Conservation (phyloP, 2,329 filamentous ascomycete species). For the Ophiostoma australiae region DNA sequence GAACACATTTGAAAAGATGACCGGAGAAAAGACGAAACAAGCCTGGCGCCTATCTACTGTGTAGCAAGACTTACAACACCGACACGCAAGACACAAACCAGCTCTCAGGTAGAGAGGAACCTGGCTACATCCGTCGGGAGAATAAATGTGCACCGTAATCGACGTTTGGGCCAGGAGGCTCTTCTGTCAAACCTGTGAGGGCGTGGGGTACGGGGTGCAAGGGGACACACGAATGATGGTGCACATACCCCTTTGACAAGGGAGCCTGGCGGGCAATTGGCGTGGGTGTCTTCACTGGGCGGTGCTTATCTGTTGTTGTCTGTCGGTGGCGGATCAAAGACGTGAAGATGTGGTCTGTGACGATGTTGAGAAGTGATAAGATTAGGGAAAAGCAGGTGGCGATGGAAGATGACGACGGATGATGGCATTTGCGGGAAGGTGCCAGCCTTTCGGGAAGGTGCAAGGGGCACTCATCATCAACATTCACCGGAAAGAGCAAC, state of each 20-base stretch:
- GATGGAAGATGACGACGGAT: conserved; percentile 1
- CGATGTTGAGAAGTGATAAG: not conserved
- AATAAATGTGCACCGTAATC: not conserved
- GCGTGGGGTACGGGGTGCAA: not conserved
- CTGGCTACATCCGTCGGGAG: not conserved
- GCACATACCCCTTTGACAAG: not conserved
- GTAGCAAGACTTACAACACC: not conserved
- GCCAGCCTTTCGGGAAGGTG: not conserved
- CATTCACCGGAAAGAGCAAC: not conserved
- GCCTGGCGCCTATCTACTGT: conserved; percentile 6
- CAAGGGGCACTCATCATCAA: not conserved
- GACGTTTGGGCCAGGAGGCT: conserved; percentile 4
- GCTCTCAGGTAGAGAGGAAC: not conserved
- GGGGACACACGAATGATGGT: not conserved
- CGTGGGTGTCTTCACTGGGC: not conserved
- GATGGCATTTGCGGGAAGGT: not conserved
- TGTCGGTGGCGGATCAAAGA: not conserved
- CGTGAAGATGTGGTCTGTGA: not conserved
- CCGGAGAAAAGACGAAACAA: not conserved
- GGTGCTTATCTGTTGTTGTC: conserved; percentile 1
- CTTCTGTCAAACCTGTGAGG: not conserved
- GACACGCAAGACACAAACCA: not conserved
- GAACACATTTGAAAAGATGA: not conserved
- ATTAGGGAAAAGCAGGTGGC: not conserved
- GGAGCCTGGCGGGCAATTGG: not conserved